Evolutionary conservation across 176 grass and related monocot species (phyloP).

Genomic region (Paspalum vaginatum): DNA sequence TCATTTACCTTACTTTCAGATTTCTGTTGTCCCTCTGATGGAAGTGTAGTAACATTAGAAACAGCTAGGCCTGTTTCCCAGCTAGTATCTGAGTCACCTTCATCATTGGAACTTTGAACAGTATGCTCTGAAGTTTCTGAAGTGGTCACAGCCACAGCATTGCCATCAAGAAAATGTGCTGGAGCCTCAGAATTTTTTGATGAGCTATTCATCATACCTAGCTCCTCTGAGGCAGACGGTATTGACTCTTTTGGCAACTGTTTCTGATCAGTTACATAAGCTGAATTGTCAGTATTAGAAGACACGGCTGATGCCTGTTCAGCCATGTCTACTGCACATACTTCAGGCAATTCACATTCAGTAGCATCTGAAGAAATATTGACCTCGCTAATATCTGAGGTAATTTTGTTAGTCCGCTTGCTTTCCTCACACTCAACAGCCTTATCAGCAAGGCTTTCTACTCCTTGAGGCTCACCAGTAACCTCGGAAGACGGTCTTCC

Average conservation of each 20-base stretch:
- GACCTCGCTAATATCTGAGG: constrained; percentile 26
- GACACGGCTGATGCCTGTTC: constrained; percentile 31
- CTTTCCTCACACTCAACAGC: constrained; percentile 28
- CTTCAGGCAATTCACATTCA: constrained; percentile 29
- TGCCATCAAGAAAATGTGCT: constrained; percentile 25
- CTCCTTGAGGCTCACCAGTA: constrained; percentile 20
- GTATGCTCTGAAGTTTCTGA: constrained; percentile 40
- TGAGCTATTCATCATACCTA: constrained; percentile 2
- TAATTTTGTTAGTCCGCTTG: constrained; percentile 15
- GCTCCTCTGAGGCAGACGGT: constrained; percentile 35
- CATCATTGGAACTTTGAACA: constrained; percentile 35
- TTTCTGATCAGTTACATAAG: constrained; percentile 27
- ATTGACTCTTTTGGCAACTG: constrained; percentile 32
- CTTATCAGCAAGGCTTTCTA: constrained; percentile 10
- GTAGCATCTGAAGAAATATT: constrained; percentile 44
- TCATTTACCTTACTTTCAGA: constrained; percentile 47
- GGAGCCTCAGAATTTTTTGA: constrained; percentile 17
- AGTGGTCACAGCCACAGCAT: constrained; percentile 6
- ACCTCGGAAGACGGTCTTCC: constrained; percentile 22
- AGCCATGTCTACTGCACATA: background rate
- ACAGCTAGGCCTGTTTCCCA: constrained; percentile 28
- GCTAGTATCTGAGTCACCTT: constrained; percentile 39
- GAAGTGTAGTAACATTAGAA: constrained; percentile 16
- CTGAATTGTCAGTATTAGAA: constrained; percentile 19
- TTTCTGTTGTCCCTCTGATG: constrained; percentile 42